These are phyloP conservation scores for Solioccasus polychromus DNA, from an alignment of 768 basidiomycete species.

Conservation along the genomic window DNA sequence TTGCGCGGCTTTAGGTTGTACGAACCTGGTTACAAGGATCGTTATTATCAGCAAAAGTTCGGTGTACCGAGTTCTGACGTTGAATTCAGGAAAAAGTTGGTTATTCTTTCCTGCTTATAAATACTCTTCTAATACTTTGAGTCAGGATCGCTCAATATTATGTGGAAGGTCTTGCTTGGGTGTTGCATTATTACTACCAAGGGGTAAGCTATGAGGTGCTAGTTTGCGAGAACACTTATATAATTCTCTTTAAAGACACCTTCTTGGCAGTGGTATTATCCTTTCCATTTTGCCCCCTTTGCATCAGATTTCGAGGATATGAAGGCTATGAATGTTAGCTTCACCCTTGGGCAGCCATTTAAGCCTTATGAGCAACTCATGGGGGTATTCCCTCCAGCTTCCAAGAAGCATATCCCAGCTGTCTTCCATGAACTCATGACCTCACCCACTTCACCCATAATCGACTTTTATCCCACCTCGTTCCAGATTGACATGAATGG, in stretches of 20 bases:
- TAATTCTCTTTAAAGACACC: constrained; percentile 53
- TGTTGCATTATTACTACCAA: constrained; percentile 97
- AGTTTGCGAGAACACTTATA: constrained; percentile 12
- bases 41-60: constrained; percentile 95
- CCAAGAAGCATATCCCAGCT: constrained; percentile 84
- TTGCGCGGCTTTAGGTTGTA: constrained; percentile 59
- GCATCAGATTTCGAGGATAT: constrained; percentile 90
- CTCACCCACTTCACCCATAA: constrained; percentile 83
- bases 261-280: constrained; percentile 99
- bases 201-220: constrained; percentile 56
- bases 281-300: constrained; percentile 97
- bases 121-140: constrained; percentile 5
- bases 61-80: constrained; percentile 66
- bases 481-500: constrained; percentile 99
- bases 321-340: constrained; percentile 73
- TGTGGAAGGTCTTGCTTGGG: constrained; percentile 94
- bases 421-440: constrained; percentile 88
- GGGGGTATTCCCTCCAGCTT: constrained; percentile 92
- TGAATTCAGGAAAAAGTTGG: constrained; percentile 73
- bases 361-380: constrained; percentile 97
- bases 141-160: constrained; percentile 77
- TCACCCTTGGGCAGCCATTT: constrained; percentile 83
- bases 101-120: constrained; percentile 9
- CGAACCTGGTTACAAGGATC: constrained; percentile 93
- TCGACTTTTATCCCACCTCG: constrained; percentile 89